phyloP scores from a whole-genome alignment of 306 rosid species.

The Chamaecrista fasciculata region DNA sequence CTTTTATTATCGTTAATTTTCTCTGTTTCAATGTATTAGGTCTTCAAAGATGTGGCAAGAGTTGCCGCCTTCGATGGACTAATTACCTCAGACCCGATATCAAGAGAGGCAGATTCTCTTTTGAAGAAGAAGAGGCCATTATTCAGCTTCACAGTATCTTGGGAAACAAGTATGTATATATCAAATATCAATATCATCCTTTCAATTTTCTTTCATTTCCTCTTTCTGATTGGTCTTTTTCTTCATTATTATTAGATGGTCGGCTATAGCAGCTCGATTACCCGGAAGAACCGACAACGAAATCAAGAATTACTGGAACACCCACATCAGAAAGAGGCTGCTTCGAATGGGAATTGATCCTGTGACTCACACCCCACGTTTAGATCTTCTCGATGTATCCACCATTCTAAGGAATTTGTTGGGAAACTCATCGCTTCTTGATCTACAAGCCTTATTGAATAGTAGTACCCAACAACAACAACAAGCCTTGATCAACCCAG shows the following conservation, averaged over 20 bases:
- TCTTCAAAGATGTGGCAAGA: slow-evolving; percentile 80
- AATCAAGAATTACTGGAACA: slow-evolving; percentile 88
- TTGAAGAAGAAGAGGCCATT: slow-evolving; percentile 80
- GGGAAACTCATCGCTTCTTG: no score
- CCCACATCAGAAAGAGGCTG: slow-evolving; percentile 66
- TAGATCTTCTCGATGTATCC: slow-evolving; percentile 66
- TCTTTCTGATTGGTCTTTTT: no score
- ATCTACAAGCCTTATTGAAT: no score
- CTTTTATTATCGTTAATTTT: neutral
- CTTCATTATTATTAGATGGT: no score
- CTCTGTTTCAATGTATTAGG: no score
- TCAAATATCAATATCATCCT: no score
- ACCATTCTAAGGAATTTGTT: slow-evolving; percentile 51
- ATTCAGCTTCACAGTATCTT: slow-evolving; percentile 70
- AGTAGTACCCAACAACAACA: no score
- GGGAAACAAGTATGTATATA: slow-evolving; percentile 91
- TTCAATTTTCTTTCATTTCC: no score
- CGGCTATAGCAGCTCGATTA: slow-evolving; percentile 71
- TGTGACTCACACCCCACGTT: slow-evolving; percentile 67
- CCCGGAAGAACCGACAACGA: slow-evolving; percentile 91
- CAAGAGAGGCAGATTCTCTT: slow-evolving; percentile 82
- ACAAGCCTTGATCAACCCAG: no score
- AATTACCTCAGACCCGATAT: slow-evolving; percentile 85
- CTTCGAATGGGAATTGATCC: slow-evolving; percentile 80
- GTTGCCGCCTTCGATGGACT: slow-evolving; percentile 90